These are phyloP conservation scores for Penicillium argentinense DNA, from an alignment of 495 filamentous ascomycete genomes.

Conservation along the genomic window DNA sequence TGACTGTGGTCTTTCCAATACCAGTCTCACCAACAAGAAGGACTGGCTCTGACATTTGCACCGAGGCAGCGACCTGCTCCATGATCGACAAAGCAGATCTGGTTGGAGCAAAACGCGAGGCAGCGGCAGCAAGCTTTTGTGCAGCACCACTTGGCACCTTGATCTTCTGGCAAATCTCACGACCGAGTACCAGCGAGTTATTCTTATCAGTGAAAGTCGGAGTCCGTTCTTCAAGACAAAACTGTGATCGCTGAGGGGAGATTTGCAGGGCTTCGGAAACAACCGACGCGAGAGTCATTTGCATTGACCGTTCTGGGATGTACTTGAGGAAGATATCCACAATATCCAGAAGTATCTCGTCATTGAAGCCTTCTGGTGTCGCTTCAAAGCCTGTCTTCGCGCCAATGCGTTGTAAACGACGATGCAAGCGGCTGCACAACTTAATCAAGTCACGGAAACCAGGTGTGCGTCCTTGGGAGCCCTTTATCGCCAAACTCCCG, in stretches of 20 bases:
- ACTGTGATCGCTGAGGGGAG: slow-evolving; percentile 71
- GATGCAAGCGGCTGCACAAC: slow-evolving; percentile 75
- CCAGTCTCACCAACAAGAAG: slow-evolving; percentile 96
- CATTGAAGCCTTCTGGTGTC: slow-evolving; percentile 68
- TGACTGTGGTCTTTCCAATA: slow-evolving; percentile 93
- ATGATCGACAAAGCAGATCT: slow-evolving; percentile 51
- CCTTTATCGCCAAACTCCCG: slow-evolving; percentile 45
- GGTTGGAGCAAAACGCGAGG: slow-evolving; percentile 46
- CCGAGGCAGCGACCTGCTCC: slow-evolving; percentile 81
- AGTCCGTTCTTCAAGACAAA: slow-evolving; percentile 66
- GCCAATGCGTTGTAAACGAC: slow-evolving; percentile 55
- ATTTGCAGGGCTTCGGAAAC: slow-evolving; percentile 86
- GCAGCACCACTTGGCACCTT: slow-evolving; percentile 39
- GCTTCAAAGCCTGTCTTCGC: slow-evolving; percentile 71
- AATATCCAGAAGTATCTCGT: slow-evolving; percentile 87
- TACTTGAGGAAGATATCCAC: slow-evolving; percentile 84
- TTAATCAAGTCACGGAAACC: slow-evolving; percentile 85
- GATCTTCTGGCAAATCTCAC: slow-evolving; percentile 53
- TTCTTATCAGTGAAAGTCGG: slow-evolving; percentile 62
- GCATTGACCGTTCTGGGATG: slow-evolving; percentile 64
- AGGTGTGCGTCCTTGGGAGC: slow-evolving; percentile 47
- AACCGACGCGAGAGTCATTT: slow-evolving; percentile 57
- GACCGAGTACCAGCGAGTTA: slow-evolving; percentile 62
- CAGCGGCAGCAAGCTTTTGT: slow-evolving; percentile 33
- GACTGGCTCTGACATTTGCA: slow-evolving; percentile 82